These are phyloP conservation scores for Cryptomeria japonica DNA, from an alignment of 75 land plant species.

Conservation along the genomic window DNA sequence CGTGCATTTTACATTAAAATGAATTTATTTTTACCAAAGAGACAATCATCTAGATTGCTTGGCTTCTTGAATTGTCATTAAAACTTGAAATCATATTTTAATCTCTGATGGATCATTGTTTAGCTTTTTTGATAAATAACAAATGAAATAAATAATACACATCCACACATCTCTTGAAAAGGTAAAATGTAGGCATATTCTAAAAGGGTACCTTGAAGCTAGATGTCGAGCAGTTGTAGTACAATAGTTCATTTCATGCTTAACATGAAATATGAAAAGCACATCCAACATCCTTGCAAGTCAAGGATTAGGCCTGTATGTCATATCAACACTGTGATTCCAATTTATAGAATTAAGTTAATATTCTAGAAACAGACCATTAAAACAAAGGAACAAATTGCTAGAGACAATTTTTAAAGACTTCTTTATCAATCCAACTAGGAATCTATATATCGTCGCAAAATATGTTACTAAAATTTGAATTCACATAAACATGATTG, in stretches of 20 bases:
- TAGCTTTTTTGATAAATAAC: neutral
- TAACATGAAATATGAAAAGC: slow-evolving; percentile 96
- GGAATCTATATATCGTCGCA: neutral
- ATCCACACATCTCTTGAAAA: neutral
- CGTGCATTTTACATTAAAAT: neutral
- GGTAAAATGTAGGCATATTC: neutral
- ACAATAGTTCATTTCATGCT: slow-evolving; percentile 99
- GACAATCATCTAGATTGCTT: neutral
- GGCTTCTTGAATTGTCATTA: neutral
- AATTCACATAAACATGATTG: neutral
- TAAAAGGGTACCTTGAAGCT: slow-evolving; percentile 77
- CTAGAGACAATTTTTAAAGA: neutral
- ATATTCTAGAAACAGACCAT: neutral
- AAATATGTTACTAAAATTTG: neutral
- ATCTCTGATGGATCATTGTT: neutral
- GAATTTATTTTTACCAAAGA: neutral
- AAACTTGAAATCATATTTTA: neutral
- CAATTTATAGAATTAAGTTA: neutral
- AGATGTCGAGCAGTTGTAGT: slow-evolving; percentile 99
- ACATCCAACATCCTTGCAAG: slow-evolving; percentile 88
- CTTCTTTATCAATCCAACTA: neutral
- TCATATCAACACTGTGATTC: slow-evolving; percentile 64
- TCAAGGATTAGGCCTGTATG: slow-evolving; percentile 90
- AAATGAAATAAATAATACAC: neutral
- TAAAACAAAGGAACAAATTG: neutral